phyloP scores from a whole-genome alignment of 2,329 filamentous ascomycete species.

The Trichophyton mentagrophytes region DNA sequence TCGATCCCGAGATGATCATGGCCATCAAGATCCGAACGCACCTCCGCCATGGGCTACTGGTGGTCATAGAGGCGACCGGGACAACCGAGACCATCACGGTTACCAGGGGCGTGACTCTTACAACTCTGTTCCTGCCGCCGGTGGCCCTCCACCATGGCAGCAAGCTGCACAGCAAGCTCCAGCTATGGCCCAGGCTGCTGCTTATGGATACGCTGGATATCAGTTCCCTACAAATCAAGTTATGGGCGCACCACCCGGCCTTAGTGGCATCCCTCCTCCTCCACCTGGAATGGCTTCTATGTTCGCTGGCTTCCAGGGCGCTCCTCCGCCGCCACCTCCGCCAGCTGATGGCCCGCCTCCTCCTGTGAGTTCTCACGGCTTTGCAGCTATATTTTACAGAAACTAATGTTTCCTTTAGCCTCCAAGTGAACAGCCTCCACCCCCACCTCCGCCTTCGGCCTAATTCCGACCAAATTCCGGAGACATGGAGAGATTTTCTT shows the following conservation, averaged over 20 bases:
- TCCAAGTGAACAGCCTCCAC: slow-evolving; percentile 47
- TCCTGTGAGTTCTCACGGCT: slow-evolving; percentile 23
- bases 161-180: slow-evolving; percentile 37
- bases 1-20: slow-evolving; percentile 39
- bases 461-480: background rate
- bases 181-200: slow-evolving; percentile 29
- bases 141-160: slow-evolving; percentile 49
- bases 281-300: slow-evolving; percentile 32
- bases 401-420: slow-evolving; percentile 18
- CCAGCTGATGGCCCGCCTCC: slow-evolving; percentile 31
- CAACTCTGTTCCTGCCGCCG: slow-evolving; percentile 21
- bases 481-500: background rate
- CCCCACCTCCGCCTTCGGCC: slow-evolving; percentile 43
- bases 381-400: background rate
- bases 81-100: slow-evolving; percentile 32
- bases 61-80: slow-evolving; percentile 20
- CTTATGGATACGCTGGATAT: slow-evolving; percentile 47
- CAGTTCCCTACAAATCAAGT: slow-evolving; percentile 34
- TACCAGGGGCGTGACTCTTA: slow-evolving; percentile 17
- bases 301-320: slow-evolving; percentile 25
- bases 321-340: slow-evolving; percentile 29
- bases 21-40: slow-evolving; percentile 14
- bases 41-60: slow-evolving; percentile 24
- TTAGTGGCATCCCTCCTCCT: slow-evolving; percentile 48
- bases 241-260: slow-evolving; percentile 44